A percentile compares a stretch with the other conserved stretches of the same genome.
Evolutionary conservation across 2,329 filamentous ascomycete genomes (phyloP).

Genomic region (Xylariaceae sp.): DNA sequence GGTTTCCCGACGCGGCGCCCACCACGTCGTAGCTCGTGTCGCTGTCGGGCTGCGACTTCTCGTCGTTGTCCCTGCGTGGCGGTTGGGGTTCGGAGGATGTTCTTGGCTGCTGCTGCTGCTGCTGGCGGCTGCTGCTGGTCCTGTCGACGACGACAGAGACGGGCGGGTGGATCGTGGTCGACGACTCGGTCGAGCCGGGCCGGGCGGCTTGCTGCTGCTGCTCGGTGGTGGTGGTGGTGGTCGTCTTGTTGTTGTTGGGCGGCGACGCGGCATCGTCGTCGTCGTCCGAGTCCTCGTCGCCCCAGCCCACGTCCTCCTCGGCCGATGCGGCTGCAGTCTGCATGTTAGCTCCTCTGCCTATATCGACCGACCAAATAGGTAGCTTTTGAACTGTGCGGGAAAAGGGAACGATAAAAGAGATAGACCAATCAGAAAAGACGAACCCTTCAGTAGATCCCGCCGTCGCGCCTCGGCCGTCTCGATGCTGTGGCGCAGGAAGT

Average conservation of each 20-base stretch:
- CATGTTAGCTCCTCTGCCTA: slow-evolving; percentile 29
- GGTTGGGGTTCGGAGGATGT: slow-evolving; percentile 47
- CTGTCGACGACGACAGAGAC: slow-evolving; percentile 30
- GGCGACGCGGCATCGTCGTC: too few species aligned
- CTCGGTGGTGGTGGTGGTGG: too few species aligned
- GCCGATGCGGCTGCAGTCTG: slow-evolving; percentile 51
- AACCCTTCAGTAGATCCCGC: slow-evolving; percentile 86
- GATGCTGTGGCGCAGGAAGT: slow-evolving; percentile 86
- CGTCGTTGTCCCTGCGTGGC: slow-evolving; percentile 71
- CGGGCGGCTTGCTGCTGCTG: neutral
- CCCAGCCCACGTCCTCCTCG: slow-evolving; percentile 65
- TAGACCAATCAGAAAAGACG: slow-evolving; percentile 18
- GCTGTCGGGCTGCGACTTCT: slow-evolving; percentile 84
- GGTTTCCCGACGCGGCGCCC: slow-evolving; percentile 64
- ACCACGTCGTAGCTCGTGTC: slow-evolving; percentile 96
- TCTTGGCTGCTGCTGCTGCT: too few species aligned
- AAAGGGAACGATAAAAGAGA: neutral
- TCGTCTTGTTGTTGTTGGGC: too few species aligned
- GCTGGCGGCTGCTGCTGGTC: too few species aligned
- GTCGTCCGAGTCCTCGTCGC: slow-evolving; percentile 26
- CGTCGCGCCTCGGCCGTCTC: slow-evolving; percentile 87
- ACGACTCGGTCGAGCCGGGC: slow-evolving; percentile 43
- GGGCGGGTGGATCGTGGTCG: slow-evolving; percentile 52
- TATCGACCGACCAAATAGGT: too few species aligned
- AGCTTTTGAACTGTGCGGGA: neutral